Evolutionary conservation across 148 eudicot species (phyloP).

Genomic region (Chenopodium berlandieri): DNA sequence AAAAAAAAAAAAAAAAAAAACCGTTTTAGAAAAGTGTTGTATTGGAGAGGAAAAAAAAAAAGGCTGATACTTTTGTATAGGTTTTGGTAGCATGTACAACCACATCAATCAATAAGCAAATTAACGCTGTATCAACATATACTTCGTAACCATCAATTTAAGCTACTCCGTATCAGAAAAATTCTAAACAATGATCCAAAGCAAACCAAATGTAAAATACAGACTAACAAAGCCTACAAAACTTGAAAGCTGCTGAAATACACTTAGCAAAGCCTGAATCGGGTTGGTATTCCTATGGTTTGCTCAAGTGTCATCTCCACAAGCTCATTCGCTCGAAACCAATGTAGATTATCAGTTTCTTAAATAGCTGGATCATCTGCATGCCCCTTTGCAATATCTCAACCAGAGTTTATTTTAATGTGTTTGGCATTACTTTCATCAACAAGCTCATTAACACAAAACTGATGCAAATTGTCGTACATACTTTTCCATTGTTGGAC

Average conservation of each 20-base stretch:
- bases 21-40: too few species aligned
- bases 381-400: slow-evolving; percentile 1
- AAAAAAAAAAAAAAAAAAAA: too few species aligned
- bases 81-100: too few species aligned
- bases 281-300: background rate
- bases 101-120: too few species aligned
- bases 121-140: too few species aligned
- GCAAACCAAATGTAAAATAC: background rate
- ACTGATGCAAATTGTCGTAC: slow-evolving; percentile 68
- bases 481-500: slow-evolving; percentile 67
- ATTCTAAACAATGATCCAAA: background rate
- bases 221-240: slow-evolving; percentile 31
- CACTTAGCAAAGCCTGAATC: background rate
- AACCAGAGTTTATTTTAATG: slow-evolving; percentile 9
- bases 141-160: too few species aligned
- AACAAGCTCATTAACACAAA: slow-evolving; percentile 63
- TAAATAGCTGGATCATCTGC: background rate
- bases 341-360: background rate
- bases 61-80: too few species aligned
- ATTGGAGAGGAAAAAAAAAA: too few species aligned
- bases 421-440: slow-evolving; percentile 41
- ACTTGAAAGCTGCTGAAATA: slow-evolving; percentile 20
- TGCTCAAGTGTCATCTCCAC: background rate
- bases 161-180: too few species aligned
- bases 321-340: background rate